Conservation (phyloP, 2,329 filamentous ascomycete genomes). For the Pseudopithomyces maydicus region DNA sequence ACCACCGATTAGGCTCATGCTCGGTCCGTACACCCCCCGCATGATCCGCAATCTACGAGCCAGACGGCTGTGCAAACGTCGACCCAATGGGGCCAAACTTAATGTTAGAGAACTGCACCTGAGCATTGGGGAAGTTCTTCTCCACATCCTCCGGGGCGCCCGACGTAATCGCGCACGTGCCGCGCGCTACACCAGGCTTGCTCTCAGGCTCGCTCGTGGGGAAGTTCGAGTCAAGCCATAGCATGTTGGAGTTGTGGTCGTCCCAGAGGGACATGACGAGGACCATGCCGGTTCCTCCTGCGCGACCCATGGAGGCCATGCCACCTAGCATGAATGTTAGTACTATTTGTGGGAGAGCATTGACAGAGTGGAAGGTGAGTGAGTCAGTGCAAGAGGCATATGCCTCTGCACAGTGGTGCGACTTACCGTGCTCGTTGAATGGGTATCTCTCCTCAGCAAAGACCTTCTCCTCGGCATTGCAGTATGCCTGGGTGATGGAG, state of each 20-base stretch:
- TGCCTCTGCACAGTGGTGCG: not conserved
- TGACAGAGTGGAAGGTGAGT: not conserved
- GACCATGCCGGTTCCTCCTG: slow-evolving; percentile 57
- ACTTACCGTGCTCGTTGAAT: slow-evolving; percentile 56
- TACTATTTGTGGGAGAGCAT: not conserved
- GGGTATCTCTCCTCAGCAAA: slow-evolving; percentile 60
- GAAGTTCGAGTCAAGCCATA: slow-evolving; percentile 71
- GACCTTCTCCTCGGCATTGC: slow-evolving; percentile 56
- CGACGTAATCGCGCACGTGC: slow-evolving; percentile 17
- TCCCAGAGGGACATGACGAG: slow-evolving; percentile 65
- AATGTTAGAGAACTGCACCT: slow-evolving; percentile 28
- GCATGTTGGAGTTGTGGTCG: slow-evolving; percentile 69
- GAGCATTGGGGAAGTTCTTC: slow-evolving; percentile 10
- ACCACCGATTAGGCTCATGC: not conserved
- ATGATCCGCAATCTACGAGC: not conserved
- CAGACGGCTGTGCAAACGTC: slow-evolving; percentile 17
- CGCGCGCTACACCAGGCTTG: slow-evolving; percentile 18
- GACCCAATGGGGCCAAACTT: slow-evolving; percentile 26
- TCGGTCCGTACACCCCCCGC: not conserved
- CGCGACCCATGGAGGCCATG: slow-evolving; percentile 18
- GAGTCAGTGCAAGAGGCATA: not conserved
- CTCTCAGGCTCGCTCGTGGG: slow-evolving; percentile 45
- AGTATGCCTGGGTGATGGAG: slow-evolving; percentile 61
- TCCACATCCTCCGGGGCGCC: slow-evolving; percentile 27
- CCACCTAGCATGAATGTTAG: not conserved